Percentiles rank a stretch among this genome's conserved stretches.
These are phyloP conservation scores for Musa balbisiana DNA, from an alignment of 202 grass and related monocot genomes.

Conservation along the genomic window DNA sequence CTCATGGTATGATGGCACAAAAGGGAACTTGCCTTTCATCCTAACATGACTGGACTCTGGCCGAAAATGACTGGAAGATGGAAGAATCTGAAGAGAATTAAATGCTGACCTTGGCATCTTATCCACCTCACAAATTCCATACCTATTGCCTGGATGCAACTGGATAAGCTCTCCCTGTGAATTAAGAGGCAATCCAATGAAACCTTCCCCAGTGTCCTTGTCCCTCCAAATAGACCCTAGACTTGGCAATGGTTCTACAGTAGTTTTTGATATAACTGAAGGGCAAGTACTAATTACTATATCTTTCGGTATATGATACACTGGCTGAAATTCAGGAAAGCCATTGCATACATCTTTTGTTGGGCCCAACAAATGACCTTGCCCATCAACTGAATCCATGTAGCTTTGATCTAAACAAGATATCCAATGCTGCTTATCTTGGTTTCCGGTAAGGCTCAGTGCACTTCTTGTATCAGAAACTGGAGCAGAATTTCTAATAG, in stretches of 20 bases:
- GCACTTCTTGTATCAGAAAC: conserved; percentile 18
- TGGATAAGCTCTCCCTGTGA: conserved; percentile 81
- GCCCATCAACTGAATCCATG: neutral
- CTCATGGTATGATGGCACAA: conserved; percentile 20
- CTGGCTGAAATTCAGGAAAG: neutral
- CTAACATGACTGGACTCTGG: conserved; percentile 27
- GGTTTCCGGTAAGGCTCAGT: conserved; percentile 25
- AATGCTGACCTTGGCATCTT: conserved; percentile 27
- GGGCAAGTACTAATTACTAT: conserved; percentile 31
- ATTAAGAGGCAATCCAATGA: conserved; percentile 69
- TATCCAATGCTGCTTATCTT: neutral
- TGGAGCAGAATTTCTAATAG: conserved; percentile 12
- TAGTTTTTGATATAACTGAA: conserved; percentile 63
- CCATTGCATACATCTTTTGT: neutral
- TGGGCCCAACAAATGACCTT: neutral
- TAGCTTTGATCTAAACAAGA: conserved; percentile 11
- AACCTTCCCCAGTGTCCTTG: conserved; percentile 30
- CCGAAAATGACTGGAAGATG: conserved; percentile 25
- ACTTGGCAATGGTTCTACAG: conserved; percentile 29
- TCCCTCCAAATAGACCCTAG: conserved; percentile 27
- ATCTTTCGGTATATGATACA: neutral
- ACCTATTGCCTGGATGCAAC: conserved; percentile 30
- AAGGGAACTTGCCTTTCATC: conserved; percentile 33
- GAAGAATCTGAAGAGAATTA: conserved; percentile 24
- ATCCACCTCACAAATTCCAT: conserved; percentile 31